Base-by-base conservation (phyloP, 805 yeast genomes). In the Hanseniaspora osmophila region DNA sequence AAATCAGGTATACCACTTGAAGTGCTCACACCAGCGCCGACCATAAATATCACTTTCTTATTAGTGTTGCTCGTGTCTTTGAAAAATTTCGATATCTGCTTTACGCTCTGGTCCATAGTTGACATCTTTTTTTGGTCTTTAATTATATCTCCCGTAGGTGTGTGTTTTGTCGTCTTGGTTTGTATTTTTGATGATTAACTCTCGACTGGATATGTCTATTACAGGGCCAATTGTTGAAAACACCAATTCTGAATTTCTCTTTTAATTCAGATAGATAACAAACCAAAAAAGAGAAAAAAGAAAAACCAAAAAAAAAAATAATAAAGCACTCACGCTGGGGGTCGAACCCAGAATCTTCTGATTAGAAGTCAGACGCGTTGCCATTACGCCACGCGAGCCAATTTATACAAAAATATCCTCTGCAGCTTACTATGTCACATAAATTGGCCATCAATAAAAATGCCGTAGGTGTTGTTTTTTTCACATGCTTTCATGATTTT, bases 1-100 rank as follows among this genome's bases (percentile, higher is more conserved):
- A 90, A 90, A 60, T 90, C 98, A 0, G 97, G 98, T 41, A 88
- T 90, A 0, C 97, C 98, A 41, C 94, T 87, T 2, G 84, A 69
- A 0, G 97, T 90, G 2, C 96, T 85, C 37, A 87, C 78, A 1
- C 98, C 98, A 0, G 98, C 98, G 1, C 98, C 98, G 9, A 79
- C 80, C 64, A 82, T 73, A 54, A 83, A 78, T 0, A 79, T 73
- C 6, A 80, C 72, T 50, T 74, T 72, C 1, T 59, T 48, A 38
- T 58, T 50, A 1, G 60, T 59, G 30, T 57, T 47, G 13, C 47
- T 43, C 11, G 49, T 47, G 27, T 12, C 35, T 12, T 32, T 32
- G 35, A 32, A 44, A 32, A 16, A 41, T n/a, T 27, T 43, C 19
- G 37, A 47, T 43, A 32, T 32, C 15, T 6, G 15, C 35, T 32